phyloP scores from a whole-genome alignment of 2,329 filamentous ascomycete genomes.

The Fusarium succisae region DNA sequence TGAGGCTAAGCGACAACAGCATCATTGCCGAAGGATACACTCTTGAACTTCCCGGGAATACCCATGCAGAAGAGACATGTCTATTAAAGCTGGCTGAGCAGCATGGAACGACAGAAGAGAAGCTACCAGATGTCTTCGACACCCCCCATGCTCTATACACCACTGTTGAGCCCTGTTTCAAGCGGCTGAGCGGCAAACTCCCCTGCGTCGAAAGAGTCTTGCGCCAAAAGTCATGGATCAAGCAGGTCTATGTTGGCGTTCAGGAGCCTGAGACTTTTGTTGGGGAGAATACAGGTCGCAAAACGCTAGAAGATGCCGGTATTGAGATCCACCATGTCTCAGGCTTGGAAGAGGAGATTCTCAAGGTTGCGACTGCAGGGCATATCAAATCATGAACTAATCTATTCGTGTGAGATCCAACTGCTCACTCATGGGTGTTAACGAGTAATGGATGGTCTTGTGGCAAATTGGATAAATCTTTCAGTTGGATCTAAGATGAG shows the following conservation, averaged over 20 bases:
- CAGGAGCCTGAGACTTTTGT: slow-evolving; percentile 93
- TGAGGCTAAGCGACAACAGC: slow-evolving; percentile 64
- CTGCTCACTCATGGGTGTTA: no score
- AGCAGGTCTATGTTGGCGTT: slow-evolving; percentile 86
- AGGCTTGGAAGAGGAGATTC: slow-evolving; percentile 83
- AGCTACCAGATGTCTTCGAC: slow-evolving; percentile 55
- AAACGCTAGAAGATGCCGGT: slow-evolving; percentile 74
- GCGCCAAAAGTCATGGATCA: slow-evolving; percentile 68
- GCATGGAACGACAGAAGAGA: slow-evolving; percentile 61
- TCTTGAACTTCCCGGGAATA: slow-evolving; percentile 89
- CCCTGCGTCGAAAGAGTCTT: slow-evolving; percentile 85
- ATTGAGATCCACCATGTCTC: slow-evolving; percentile 77
- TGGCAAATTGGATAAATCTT: background rate
- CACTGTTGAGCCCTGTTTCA: slow-evolving; percentile 87
- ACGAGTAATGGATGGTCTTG: background rate
- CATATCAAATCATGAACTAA: slow-evolving; percentile 57
- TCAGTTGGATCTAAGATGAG: background rate
- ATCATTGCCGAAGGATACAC: slow-evolving; percentile 88
- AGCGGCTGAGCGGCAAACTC: slow-evolving; percentile 77
- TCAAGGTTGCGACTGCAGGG: slow-evolving; percentile 83
- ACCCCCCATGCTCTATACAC: slow-evolving; percentile 74
- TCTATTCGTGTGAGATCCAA: background rate
- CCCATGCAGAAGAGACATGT: slow-evolving; percentile 95
- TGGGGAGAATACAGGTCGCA: slow-evolving; percentile 78
- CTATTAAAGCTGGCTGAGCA: slow-evolving; percentile 74